phyloP scores from a whole-genome alignment of 2,329 filamentous ascomycete species.

The Hymenoscyphus scutula region DNA sequence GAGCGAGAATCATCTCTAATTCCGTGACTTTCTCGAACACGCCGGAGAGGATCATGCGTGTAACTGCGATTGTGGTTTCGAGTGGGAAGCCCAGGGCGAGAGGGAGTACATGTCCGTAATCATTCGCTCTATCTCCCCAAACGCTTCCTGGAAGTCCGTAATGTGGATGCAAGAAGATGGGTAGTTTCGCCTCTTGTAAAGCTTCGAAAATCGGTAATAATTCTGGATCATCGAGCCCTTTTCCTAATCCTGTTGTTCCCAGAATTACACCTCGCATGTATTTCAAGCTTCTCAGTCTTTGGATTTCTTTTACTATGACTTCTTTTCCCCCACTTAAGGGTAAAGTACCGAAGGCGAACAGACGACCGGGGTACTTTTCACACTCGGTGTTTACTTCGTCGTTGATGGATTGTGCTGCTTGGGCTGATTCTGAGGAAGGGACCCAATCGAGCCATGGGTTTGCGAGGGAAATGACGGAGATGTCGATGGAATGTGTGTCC shows the following conservation, averaged over 20 bases:
- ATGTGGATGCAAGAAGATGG: constrained; percentile 87
- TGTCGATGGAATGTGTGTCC: constrained; percentile 76
- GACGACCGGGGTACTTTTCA: constrained; percentile 57
- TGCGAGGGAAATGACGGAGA: constrained; percentile 82
- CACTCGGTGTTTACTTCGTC: constrained; percentile 75
- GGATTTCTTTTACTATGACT: constrained; percentile 63
- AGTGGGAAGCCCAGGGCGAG: constrained; percentile 85
- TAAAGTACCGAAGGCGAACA: constrained; percentile 82
- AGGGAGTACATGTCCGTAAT: constrained; percentile 85
- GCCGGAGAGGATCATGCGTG: constrained; percentile 81
- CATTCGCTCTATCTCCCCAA: constrained; percentile 68
- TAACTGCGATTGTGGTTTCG: constrained; percentile 88
- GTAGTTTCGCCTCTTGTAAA: constrained; percentile 60
- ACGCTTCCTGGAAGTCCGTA: constrained; percentile 81
- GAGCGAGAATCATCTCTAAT: constrained; percentile 75
- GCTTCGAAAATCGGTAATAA: constrained; percentile 71
- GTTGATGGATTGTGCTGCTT: constrained; percentile 69
- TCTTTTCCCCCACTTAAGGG: constrained; percentile 68
- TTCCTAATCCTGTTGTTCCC: constrained; percentile 77
- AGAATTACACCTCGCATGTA: constrained; percentile 84
- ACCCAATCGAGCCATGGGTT: constrained; percentile 96
- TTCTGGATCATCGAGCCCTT: constrained; percentile 73
- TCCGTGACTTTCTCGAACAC: constrained; percentile 74
- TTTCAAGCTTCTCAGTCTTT: constrained; percentile 57
- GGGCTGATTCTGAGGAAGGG: constrained; percentile 54